These are phyloP conservation scores for Medicago ruthenica DNA, from an alignment of 306 rosid species.

Conservation along the genomic window DNA sequence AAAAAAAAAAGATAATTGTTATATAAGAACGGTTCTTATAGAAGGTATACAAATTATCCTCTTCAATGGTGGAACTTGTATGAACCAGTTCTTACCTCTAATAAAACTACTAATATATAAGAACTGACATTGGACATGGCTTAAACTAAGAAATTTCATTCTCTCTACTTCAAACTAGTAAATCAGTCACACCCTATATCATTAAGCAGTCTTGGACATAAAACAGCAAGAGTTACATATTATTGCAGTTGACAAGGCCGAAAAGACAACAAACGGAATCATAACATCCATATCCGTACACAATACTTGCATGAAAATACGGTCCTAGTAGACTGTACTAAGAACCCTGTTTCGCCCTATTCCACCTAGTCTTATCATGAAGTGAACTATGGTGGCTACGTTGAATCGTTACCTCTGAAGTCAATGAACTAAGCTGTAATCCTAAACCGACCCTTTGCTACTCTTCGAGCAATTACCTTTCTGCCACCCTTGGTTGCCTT, in stretches of 20 bases:
- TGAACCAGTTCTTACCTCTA: background rate
- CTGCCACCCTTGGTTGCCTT: slow-evolving; percentile 97
- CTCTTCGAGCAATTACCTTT: slow-evolving; percentile 86
- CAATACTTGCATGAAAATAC: slow-evolving; percentile 13
- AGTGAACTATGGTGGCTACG: slow-evolving; percentile 32
- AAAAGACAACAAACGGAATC: slow-evolving; percentile 27
- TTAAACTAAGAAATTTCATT: background rate
- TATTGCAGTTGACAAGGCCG: slow-evolving; percentile 14
- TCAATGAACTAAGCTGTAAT: slow-evolving; percentile 75
- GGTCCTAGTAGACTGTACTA: slow-evolving; percentile 16
- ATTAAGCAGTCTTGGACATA: background rate
- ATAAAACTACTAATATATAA: background rate
- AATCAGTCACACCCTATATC: background rate
- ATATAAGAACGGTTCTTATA: background rate
- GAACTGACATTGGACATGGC: background rate
- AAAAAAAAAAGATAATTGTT: no score
- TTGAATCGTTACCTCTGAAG: slow-evolving; percentile 35
- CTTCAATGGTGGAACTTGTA: background rate
- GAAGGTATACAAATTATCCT: background rate
- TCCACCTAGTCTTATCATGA: slow-evolving; percentile 16
- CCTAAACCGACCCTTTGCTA: slow-evolving; percentile 87
- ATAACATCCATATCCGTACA: slow-evolving; percentile 23
- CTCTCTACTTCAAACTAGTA: background rate
- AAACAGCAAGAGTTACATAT: slow-evolving; percentile 23
- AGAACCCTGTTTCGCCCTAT: background rate